phyloP scores from a whole-genome alignment of 495 filamentous ascomycete species.

The Penicillium bialowiezense region DNA sequence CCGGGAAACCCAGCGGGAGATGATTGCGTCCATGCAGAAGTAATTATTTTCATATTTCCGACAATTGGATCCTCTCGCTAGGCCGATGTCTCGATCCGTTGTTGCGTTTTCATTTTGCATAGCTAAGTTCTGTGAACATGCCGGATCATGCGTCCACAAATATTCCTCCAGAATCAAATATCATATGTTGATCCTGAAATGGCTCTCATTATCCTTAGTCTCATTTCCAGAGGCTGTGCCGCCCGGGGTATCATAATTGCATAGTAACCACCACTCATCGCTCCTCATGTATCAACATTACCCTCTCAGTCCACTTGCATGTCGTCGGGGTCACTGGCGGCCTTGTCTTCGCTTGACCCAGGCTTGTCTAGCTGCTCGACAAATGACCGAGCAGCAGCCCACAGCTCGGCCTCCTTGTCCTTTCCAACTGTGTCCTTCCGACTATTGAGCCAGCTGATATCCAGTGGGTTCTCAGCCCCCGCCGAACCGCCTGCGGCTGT shows the following conservation, averaged over 20 bases:
- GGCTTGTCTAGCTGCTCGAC: slow-evolving; percentile 37
- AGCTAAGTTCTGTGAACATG: slow-evolving; percentile 20
- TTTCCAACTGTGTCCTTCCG: slow-evolving; percentile 71
- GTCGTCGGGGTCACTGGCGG: slow-evolving; percentile 17
- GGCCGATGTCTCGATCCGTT: slow-evolving; percentile 17
- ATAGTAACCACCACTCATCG: not conserved
- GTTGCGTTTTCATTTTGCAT: slow-evolving; percentile 17
- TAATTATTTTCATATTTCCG: slow-evolving; percentile 17
- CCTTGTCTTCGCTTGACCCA: slow-evolving; percentile 3
- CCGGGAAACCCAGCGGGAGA: slow-evolving; percentile 81
- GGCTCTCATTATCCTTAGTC: not conserved
- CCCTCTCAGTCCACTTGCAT: slow-evolving; percentile 38
- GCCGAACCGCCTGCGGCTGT: slow-evolving; percentile 13
- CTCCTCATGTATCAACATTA: not conserved
- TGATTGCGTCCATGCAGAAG: slow-evolving; percentile 62
- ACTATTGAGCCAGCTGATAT: slow-evolving; percentile 84
- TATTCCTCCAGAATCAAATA: not conserved
- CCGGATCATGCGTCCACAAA: slow-evolving; percentile 8
- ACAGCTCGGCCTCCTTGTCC: slow-evolving; percentile 76
- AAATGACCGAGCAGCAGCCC: slow-evolving; percentile 57
- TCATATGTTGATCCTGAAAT: not conserved
- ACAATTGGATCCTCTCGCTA: slow-evolving; percentile 1
- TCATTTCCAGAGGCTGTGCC: not conserved
- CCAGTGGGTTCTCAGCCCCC: slow-evolving; percentile 45
- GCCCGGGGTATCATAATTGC: slow-evolving; percentile 35